Conservation (phyloP, 441 rosid genomes). For the Euphorbia schlechtendalii region DNA sequence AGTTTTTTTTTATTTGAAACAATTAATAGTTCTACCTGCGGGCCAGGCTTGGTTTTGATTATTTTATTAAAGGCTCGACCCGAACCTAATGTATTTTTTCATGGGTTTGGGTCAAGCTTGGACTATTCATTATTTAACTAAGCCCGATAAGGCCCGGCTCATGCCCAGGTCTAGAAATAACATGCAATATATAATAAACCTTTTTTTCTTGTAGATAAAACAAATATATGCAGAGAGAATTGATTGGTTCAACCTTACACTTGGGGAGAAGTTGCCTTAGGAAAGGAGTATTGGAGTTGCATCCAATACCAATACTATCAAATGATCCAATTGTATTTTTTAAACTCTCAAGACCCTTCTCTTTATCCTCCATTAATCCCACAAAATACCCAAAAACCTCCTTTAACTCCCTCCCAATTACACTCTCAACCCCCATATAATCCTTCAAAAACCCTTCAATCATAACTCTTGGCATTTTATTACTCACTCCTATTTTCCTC, state of each 20-base stretch:
- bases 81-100: too few relatives aligned
- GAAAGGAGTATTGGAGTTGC: background rate
- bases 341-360: conserved; percentile 9
- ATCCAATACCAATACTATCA: background rate
- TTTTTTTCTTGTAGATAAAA: too few relatives aligned
- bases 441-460: conserved; percentile 53
- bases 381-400: conserved; percentile 31
- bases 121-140: too few relatives aligned
- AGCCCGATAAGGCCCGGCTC: too few relatives aligned
- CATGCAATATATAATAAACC: too few relatives aligned
- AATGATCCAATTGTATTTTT: conserved; percentile 8
- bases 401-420: conserved; percentile 46
- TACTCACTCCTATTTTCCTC: conserved; percentile 42
- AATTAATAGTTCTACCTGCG: too few relatives aligned
- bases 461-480: conserved; percentile 51
- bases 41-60: too few relatives aligned
- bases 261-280: background rate
- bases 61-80: too few relatives aligned
- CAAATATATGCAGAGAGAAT: too few relatives aligned
- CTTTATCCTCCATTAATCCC: conserved; percentile 38
- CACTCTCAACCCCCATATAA: conserved; percentile 43
- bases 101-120: too few relatives aligned
- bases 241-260: background rate
- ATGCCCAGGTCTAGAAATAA: too few relatives aligned
- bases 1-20: too few relatives aligned